These are phyloP conservation scores for Sphaerobolus stellatus DNA, from an alignment of 1,284 basidiomycete genomes.

Conservation along the genomic window DNA sequence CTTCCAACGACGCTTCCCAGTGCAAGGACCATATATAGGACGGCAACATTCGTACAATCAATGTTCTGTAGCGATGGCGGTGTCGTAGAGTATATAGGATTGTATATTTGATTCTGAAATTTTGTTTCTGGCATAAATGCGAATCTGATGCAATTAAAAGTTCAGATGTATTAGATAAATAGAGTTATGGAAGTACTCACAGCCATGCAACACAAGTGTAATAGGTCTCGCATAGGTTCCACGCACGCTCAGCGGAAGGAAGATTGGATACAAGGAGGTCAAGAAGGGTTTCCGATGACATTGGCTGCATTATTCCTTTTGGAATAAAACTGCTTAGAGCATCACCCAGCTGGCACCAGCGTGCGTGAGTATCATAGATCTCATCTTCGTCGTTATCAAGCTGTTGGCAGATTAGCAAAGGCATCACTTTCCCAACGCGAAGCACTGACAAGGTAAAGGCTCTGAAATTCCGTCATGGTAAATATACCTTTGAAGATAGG, in stretches of 20 bases:
- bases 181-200: slow-evolving; percentile 23
- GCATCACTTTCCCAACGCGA: too few relatives aligned
- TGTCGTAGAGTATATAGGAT: slow-evolving; percentile 1
- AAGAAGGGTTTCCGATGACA: neutral
- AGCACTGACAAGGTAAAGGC: neutral
- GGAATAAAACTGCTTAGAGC: neutral
- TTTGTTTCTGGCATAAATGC: neutral
- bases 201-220: slow-evolving; percentile 59
- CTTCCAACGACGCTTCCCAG: slow-evolving; percentile 63
- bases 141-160: neutral
- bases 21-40: slow-evolving; percentile 64
- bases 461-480: neutral
- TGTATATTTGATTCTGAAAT: neutral
- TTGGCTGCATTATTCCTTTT: neutral
- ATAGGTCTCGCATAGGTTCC: slow-evolving; percentile 49
- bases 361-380: neutral
- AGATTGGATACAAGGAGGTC: slow-evolving; percentile 32
- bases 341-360: neutral
- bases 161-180: neutral
- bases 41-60: slow-evolving; percentile 41
- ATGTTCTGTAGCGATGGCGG: neutral
- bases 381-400: neutral
- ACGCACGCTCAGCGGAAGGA: slow-evolving; percentile 49
- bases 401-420: neutral
- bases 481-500: neutral